These are phyloP conservation scores for Gnaphalium uliginosum DNA, from an alignment of 129 eudicot species.

Conservation along the genomic window DNA sequence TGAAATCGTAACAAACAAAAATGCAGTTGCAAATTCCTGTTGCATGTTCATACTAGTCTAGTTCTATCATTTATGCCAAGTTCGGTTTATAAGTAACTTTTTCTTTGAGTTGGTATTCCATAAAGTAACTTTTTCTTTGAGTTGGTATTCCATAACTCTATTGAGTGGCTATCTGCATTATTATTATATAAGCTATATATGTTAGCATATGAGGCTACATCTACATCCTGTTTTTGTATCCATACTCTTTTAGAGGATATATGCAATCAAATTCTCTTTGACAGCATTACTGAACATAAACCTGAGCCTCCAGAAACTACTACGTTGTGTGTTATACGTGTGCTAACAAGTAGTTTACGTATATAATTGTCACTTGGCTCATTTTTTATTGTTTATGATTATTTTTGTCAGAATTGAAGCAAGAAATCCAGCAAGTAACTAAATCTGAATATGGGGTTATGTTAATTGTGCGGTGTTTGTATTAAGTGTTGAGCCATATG, in stretches of 20 bases:
- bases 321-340: neutral
- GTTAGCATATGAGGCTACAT: neutral
- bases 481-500: neutral
- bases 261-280: neutral
- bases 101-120: too few relatives aligned
- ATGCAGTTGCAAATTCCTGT: too few relatives aligned
- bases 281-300: neutral
- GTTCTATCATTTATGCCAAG: too few relatives aligned
- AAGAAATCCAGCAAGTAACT: neutral
- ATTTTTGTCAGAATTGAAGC: neutral
- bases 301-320: neutral
- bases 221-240: neutral
- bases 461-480: neutral
- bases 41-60: too few relatives aligned
- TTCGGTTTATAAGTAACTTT: too few relatives aligned
- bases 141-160: too few relatives aligned
- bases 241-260: neutral
- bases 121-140: too few relatives aligned
- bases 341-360: neutral
- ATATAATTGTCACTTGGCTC: neutral
- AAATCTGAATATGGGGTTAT: neutral
- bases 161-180: too few relatives aligned
- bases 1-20: too few relatives aligned
- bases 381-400: neutral
- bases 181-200: too few relatives aligned